phyloP scores from a whole-genome alignment of 495 filamentous ascomycete species.

The Daldinia vernicosa region DNA sequence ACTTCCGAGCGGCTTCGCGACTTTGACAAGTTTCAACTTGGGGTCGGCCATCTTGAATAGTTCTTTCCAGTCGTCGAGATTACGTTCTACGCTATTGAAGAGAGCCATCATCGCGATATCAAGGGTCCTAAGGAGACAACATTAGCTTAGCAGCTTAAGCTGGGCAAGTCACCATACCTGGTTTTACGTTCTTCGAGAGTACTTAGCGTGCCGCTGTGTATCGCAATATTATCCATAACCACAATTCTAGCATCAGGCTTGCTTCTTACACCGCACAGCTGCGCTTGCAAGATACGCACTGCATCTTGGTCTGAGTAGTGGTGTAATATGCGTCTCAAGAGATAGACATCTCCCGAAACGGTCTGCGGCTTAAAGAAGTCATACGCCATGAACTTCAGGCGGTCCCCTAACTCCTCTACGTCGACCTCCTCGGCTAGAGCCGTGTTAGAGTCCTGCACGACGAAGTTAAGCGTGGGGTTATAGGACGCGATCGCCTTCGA shows the following conservation, averaged over 20 bases:
- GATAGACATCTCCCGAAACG: conserved; percentile 29
- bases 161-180: conserved; percentile 10
- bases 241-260: conserved; percentile 48
- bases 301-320: conserved; percentile 54
- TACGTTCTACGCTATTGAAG: conserved; percentile 50
- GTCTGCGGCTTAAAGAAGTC: conserved; percentile 52
- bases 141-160: neutral
- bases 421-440: conserved; percentile 28
- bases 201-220: conserved; percentile 39
- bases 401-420: conserved; percentile 9
- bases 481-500: conserved; percentile 42
- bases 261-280: conserved; percentile 47
- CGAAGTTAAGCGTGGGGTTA: conserved; percentile 45
- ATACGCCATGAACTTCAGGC: conserved; percentile 41
- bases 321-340: conserved; percentile 52
- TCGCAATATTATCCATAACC: conserved; percentile 49
- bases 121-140: conserved; percentile 37
- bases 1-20: conserved; percentile 36
- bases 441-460: conserved; percentile 47
- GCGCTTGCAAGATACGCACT: conserved; percentile 49
- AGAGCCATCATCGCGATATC: conserved; percentile 52
- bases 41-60: conserved; percentile 46
- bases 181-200: conserved; percentile 43
- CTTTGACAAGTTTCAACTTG: conserved; percentile 42
- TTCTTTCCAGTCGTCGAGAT: conserved; percentile 43